Evolutionary conservation across 2,329 filamentous ascomycete genomes (phyloP), one percentile per base, ranked within the genome.

Genomic region (Colletotrichum sp.): DNA sequence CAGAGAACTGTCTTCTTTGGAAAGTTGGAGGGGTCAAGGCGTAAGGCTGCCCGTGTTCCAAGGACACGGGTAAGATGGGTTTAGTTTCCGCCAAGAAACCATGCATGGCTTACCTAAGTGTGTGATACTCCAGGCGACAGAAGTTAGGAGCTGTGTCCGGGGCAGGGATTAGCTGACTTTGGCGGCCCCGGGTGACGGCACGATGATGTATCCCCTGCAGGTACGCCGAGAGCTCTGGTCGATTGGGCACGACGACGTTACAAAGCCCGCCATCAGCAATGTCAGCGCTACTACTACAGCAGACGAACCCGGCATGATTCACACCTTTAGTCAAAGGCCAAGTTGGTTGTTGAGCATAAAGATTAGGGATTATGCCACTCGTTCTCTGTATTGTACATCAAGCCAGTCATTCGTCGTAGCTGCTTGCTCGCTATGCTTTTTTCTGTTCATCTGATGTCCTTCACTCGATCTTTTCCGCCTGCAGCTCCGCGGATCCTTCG

Each of bases 161-260:
- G 13, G 36, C 65, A 76, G 59, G 74, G 74, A 62, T 76, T 32
- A 44, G 71, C 74, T 60, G 64, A 21, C 60, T 36, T 28, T 32
- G 24, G 13, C 3, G 21, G 55, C n/a, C 67, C 8, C 3, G 8
- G 49, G 71, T 77, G 71, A 77, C 72, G 72, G 72, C 60, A 71
- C 75, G 52, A 75, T 77, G 75, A 77, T 75, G 75, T 75, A 77
- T 49, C 49, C 66, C 72, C 75, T 77, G 75, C 75, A 77, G 71
- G 71, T 75, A 77, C 75, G n/a, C 32, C 32, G 9, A 32, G 8
- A 75, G 55, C 72, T 68, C 34, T 44, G 34, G 32, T 26, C 62
- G n/a, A 64, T 64, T 64, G 62, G n/a, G 62, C 30, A 32, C 66
- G 24, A 8, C 24, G 26, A 21, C 5, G 26, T 24, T n/a, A n/a